A percentile compares a stretch with the other conserved stretches of the same genome.
These are phyloP conservation scores for Cymbidium sinense DNA, from an alignment of 106 monocot genomes.

Conservation along the genomic window DNA sequence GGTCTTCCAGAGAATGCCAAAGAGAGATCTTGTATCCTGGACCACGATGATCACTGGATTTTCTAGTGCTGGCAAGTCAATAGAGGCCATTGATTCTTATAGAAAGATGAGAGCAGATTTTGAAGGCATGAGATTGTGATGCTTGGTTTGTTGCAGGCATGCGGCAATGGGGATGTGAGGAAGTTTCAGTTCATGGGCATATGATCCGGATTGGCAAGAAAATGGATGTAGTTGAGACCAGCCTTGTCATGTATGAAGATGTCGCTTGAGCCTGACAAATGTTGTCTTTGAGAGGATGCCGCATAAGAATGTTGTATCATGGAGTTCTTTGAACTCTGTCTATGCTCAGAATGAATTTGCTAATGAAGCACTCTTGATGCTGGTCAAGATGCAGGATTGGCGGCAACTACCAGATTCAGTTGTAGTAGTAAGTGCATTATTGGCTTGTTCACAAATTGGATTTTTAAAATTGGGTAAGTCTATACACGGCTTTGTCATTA, in stretches of 20 bases:
- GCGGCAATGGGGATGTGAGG: constrained; percentile 22
- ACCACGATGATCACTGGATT: constrained; percentile 67
- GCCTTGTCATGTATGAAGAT: constrained; percentile 71
- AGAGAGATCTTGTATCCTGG: constrained; percentile 67
- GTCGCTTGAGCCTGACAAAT: constrained; percentile 22
- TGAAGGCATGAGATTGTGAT: constrained; percentile 52
- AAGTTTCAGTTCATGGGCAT: constrained; percentile 43
- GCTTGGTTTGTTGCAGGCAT: constrained; percentile 53
- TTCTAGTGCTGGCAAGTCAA: constrained; percentile 18
- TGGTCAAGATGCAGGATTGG: constrained; percentile 48
- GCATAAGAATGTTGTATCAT: constrained; percentile 54
- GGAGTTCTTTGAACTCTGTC: constrained; percentile 68
- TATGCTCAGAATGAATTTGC: constrained; percentile 55
- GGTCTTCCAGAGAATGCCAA: constrained; percentile 63
- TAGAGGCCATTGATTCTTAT: constrained; percentile 40
- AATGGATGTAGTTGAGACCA: constrained; percentile 48
- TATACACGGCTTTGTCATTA: constrained; percentile 52
- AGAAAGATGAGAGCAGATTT: constrained; percentile 33
- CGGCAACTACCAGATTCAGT: constrained; percentile 54
- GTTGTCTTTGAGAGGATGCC: constrained; percentile 42
- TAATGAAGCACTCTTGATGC: constrained; percentile 30
- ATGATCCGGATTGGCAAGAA: constrained; percentile 32
- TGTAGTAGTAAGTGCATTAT: constrained; percentile 49
- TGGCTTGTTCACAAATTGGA: constrained; percentile 58
- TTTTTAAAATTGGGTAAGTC: constrained; percentile 66